These are phyloP conservation scores for Pythium phragmitis DNA, from an alignment of 352 stramenopile genomes.

Conservation along the genomic window DNA sequence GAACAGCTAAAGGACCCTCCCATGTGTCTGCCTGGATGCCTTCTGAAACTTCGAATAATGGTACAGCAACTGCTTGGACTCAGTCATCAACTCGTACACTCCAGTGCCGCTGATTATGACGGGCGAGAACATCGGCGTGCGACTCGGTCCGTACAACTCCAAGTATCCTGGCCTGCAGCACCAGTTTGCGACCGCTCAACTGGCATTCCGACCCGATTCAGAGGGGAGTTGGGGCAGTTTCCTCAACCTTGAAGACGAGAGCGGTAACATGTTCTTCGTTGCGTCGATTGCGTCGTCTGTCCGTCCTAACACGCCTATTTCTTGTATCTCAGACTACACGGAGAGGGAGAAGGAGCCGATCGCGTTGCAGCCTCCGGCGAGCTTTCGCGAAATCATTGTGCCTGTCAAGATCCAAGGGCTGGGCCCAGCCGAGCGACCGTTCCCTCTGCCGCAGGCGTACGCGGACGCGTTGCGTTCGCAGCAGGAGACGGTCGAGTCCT, in stretches of 20 bases:
- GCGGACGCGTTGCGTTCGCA: conserved; percentile 55
- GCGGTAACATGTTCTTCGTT: conserved; percentile 32
- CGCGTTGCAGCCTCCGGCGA: conserved; percentile 50
- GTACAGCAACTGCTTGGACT: conserved; percentile 92
- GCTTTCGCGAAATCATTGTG: conserved; percentile 69
- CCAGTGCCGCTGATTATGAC: conserved; percentile 90
- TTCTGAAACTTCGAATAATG: background rate
- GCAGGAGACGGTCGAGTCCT: conserved; percentile 71
- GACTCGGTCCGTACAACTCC: conserved; percentile 95
- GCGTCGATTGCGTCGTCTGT: background rate
- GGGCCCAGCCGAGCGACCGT: conserved; percentile 57
- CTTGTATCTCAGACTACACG: conserved; percentile 5
- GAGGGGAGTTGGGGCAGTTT: conserved; percentile 63
- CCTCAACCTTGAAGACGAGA: conserved; percentile 67
- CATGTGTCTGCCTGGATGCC: background rate
- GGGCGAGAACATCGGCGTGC: conserved; percentile 93
- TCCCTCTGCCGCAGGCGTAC: conserved; percentile 79
- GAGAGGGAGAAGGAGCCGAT: conserved; percentile 58
- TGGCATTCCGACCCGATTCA: conserved; percentile 50
- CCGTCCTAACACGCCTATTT: background rate
- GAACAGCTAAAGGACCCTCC: background rate
- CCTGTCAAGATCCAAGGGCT: conserved; percentile 53
- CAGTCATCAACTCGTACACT: conserved; percentile 91
- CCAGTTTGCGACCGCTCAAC: conserved; percentile 49
- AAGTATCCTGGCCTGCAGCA: conserved; percentile 91